A percentile compares a stretch with the other conserved stretches of the same genome.
These are phyloP conservation scores for Fraxinus platypoda DNA, from an alignment of 305 asterid genomes.

Conservation along the genomic window DNA sequence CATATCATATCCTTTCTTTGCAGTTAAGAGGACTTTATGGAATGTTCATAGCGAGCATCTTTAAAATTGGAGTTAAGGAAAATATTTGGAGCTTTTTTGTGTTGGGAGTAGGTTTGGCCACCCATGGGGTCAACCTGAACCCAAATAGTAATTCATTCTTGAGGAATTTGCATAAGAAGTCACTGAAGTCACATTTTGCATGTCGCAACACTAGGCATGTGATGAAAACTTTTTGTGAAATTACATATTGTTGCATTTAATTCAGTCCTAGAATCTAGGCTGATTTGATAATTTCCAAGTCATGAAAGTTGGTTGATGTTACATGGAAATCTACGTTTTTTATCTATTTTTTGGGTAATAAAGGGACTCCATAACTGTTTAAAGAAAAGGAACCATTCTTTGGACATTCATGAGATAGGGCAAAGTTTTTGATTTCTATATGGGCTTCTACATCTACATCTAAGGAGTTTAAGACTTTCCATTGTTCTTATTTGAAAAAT, in stretches of 20 bases:
- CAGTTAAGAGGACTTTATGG: neutral
- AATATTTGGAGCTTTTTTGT: neutral
- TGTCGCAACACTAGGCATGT: neutral
- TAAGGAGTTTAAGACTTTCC: neutral
- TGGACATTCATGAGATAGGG: neutral
- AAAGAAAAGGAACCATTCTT: neutral
- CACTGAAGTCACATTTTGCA: neutral
- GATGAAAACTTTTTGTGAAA: neutral
- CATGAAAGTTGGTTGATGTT: neutral
- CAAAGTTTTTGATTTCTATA: neutral
- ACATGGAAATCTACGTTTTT: neutral
- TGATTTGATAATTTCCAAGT: neutral
- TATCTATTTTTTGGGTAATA: neutral
- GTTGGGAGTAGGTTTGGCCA: neutral
- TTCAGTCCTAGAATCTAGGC: neutral
- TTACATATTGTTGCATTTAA: neutral
- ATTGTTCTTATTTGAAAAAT: neutral
- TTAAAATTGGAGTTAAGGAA: neutral
- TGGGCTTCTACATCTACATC: neutral
- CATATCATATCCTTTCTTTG: neutral
- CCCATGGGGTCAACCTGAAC: neutral
- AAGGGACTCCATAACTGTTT: neutral
- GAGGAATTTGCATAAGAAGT: neutral
- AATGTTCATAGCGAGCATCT: neutral
- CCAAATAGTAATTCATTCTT: neutral